These are phyloP conservation scores for Haberlea rhodopensis DNA, from an alignment of 257 asterid genomes.

Conservation along the genomic window DNA sequence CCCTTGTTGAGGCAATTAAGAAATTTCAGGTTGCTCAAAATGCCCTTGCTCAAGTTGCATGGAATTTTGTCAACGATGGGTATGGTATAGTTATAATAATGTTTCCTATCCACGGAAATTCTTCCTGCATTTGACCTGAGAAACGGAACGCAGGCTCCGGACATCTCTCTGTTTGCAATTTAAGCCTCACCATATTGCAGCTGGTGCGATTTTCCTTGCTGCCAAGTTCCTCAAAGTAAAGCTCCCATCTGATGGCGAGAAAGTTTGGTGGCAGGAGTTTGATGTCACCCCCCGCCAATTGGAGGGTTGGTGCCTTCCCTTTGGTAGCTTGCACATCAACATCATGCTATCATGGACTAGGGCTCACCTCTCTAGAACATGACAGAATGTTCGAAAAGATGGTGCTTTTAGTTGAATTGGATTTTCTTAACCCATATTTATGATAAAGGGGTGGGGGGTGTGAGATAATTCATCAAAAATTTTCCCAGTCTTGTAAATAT, in stretches of 20 bases:
- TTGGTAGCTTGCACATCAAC: slow-evolving; percentile 31
- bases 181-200: slow-evolving; percentile 99
- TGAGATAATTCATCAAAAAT: not conserved
- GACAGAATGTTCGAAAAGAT: slow-evolving; percentile 21
- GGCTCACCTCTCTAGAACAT: slow-evolving; percentile 16
- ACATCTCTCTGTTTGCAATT: slow-evolving; percentile 97
- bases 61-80: slow-evolving; percentile 99
- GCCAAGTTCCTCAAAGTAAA: slow-evolving; percentile 98
- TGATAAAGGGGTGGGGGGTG: slow-evolving; percentile 24
- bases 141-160: slow-evolving; percentile 87
- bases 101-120: slow-evolving; percentile 42
- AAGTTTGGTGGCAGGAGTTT: slow-evolving; percentile 99
- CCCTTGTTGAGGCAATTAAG: slow-evolving; percentile 91
- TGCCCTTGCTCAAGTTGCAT: slow-evolving; percentile 95
- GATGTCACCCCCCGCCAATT: slow-evolving; percentile 99
- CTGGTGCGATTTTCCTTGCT: slow-evolving; percentile 99
- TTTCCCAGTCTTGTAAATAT: not conserved
- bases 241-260: slow-evolving; percentile 94
- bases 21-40: slow-evolving; percentile 89
- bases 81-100: slow-evolving; percentile 38
- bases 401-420: slow-evolving; percentile 16
- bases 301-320: slow-evolving; percentile 78
- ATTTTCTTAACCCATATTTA: slow-evolving; percentile 7
- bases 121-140: slow-evolving; percentile 62
- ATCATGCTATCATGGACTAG: slow-evolving; percentile 19